Percentiles rank a stretch among this genome's conserved stretches.
These are phyloP conservation scores for Fallopia convolvulus DNA, from an alignment of 148 eudicot species.

Conservation along the genomic window DNA sequence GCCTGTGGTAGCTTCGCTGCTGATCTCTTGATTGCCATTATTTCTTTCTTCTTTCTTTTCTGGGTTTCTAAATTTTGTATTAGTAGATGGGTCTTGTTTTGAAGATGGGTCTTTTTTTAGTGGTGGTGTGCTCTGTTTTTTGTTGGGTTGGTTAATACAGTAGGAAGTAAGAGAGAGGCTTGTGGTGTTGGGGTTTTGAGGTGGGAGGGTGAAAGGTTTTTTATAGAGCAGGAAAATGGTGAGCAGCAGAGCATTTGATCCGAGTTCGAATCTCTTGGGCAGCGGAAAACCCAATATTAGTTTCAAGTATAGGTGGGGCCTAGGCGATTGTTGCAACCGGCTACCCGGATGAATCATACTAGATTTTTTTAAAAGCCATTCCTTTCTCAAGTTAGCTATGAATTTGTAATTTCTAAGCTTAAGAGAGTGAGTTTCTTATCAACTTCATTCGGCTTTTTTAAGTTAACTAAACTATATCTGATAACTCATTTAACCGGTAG, in stretches of 20 bases:
- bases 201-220: slow-evolving; percentile 34
- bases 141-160: too few relatives aligned
- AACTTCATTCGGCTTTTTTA: too few relatives aligned
- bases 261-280: not conserved
- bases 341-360: not conserved
- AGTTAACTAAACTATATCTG: too few relatives aligned
- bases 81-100: too few relatives aligned
- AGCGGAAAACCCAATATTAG: not conserved
- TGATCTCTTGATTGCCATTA: slow-evolving; percentile 55
- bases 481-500: too few relatives aligned
- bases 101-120: not conserved
- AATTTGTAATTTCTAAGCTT: too few relatives aligned
- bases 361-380: too few relatives aligned
- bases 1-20: slow-evolving; percentile 49
- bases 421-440: too few relatives aligned
- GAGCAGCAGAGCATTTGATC: not conserved
- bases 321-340: not conserved
- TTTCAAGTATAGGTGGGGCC: not conserved
- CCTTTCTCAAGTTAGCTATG: too few relatives aligned
- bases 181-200: slow-evolving; percentile 24
- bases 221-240: slow-evolving; percentile 15
- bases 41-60: not conserved
- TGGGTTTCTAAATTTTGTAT: too few relatives aligned
- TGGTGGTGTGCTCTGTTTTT: not conserved
- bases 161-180: not conserved